Base-by-base conservation (phyloP, 306 rosid species). In the Dalbergia cochinchinensis region DNA sequence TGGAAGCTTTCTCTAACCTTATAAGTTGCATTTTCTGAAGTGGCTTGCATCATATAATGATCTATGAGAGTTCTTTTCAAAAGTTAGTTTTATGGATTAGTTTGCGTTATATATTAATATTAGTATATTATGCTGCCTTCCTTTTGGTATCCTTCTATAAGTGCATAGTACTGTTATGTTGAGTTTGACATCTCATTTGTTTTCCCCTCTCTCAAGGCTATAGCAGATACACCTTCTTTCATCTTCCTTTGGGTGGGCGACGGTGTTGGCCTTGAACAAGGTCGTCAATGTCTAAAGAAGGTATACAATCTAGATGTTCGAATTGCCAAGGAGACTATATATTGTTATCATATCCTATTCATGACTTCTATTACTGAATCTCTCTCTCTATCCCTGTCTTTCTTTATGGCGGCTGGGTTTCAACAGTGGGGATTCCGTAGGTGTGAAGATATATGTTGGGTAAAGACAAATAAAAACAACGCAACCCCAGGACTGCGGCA, bases 371-470 rank as follows among this genome's bases (percentile, higher is more conserved):
- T 53, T 79, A 59, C 37, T 48, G 35, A 61, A 34, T 58, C 18
- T 75, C 71, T 62, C 20, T 50, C 62, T 63, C 77, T 67, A 35
- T 41, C 19, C 60, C 48, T 54, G 73, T 72, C 67, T 48, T 73
- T 62, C 67, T 45, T 62, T 12, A 20, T 83, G 76, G 80, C 84
- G 57, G 65, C 45, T 78, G 71, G 73, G 77, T 50, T 82, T 65
- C 71, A 82, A 72, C 88, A 96, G 99, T 96, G 99, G 99, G 99
- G 99, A 81, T 96, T 93, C 60, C 96, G 99, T 47, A 91, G 99
- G 80, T 96, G 99, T 78, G 99, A 96, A 84, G 99, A 96, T 89
- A 96, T 96, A 80, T 96, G 99, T 83, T 96, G 99, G 99, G 99
- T 96, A 82, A 96, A 93, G 89, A 96, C 99, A 18, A 96, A 96